These are phyloP conservation scores for Cercis canadensis DNA, from an alignment of 306 rosid genomes.

Conservation along the genomic window DNA sequence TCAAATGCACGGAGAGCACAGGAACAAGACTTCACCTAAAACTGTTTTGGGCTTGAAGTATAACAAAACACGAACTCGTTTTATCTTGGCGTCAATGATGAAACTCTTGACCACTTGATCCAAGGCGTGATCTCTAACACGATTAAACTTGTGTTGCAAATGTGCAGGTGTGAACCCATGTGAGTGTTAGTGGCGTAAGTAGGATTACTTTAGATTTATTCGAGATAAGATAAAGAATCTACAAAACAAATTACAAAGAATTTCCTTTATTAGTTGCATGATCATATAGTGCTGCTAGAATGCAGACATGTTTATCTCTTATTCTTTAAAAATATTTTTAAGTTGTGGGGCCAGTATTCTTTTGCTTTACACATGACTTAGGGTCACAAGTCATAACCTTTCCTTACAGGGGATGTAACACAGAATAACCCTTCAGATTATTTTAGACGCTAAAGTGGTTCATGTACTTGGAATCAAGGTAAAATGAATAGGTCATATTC, in stretches of 20 bases:
- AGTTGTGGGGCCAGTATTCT: constrained; percentile 35
- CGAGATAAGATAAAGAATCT: constrained; percentile 11
- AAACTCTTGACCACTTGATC: too few species aligned
- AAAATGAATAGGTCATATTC: constrained; percentile 10
- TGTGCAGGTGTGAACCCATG: too few species aligned
- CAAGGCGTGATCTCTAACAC: too few species aligned
- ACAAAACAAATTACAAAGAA: background rate
- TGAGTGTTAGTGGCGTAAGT: too few species aligned
- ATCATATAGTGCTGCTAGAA: constrained; percentile 31
- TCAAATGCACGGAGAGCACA: too few species aligned
- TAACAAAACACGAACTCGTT: too few species aligned
- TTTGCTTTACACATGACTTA: constrained; percentile 43
- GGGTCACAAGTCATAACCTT: constrained; percentile 34
- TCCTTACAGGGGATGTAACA: constrained; percentile 10
- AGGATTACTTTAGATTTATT: too few species aligned
- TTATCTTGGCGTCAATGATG: too few species aligned
- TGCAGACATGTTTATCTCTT: constrained; percentile 18
- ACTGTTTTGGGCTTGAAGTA: too few species aligned
- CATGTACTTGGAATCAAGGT: constrained; percentile 46
- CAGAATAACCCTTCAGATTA: constrained; percentile 6
- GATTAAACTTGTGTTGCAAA: too few species aligned
- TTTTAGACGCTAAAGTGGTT: constrained; percentile 38
- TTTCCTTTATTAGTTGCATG: constrained; percentile 36
- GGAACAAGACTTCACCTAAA: too few species aligned
- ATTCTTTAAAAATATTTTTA: constrained; percentile 15